Base-by-base conservation (phyloP, 148 eudicot genomes). In the Rhododendron griersonianum region DNA sequence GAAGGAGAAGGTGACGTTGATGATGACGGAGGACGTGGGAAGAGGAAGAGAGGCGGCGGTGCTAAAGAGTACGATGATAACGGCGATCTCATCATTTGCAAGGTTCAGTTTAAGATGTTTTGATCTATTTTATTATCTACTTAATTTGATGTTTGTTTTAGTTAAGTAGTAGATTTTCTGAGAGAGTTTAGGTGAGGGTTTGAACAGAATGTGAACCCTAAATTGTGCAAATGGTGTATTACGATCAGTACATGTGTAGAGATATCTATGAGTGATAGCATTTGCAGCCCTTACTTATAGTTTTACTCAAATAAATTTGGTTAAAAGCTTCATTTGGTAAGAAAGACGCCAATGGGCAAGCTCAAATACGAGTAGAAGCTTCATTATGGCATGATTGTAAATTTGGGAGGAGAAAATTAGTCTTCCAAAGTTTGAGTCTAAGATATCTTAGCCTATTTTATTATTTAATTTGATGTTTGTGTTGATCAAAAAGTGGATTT, bases 51-150 rank as follows among this genome's bases (percentile, higher is more conserved):
- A 81, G 82, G 86, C 0, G 88, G 87, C 33, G 93, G 89, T 82
- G 92, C 86, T 15, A 91, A 90, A 37, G 98, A 95, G 92, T 94
- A 87, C 78, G 98, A 97, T 67, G 98, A 97, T 59, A 93, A 93
- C 2, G 99, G 99, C 67, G 96, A 93, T 86, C 96, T 93, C 81
- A 95, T 97, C 81, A 88, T 97, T 73, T 97, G 99, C 87, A 91
- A 90, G 65, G 98, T 71, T 97, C 30, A 86, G 91, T 90, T 71
- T 55, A 21, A 5, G 0, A 47, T 14, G 53, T 47, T n/a, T 71
- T 23, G 23, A 57, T 5, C 81, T 47, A 2, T 50, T 51, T 7
- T 84, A 23, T 82, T 41, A 1, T 3, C 0, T 55, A 16, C 61
- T 59, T 25, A 1, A 16, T 50, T 35, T 86, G 18, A n/a, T 13